These are phyloP conservation scores for Brettanomyces nanus DNA, from an alignment of 805 yeast species.

Conservation along the genomic window DNA sequence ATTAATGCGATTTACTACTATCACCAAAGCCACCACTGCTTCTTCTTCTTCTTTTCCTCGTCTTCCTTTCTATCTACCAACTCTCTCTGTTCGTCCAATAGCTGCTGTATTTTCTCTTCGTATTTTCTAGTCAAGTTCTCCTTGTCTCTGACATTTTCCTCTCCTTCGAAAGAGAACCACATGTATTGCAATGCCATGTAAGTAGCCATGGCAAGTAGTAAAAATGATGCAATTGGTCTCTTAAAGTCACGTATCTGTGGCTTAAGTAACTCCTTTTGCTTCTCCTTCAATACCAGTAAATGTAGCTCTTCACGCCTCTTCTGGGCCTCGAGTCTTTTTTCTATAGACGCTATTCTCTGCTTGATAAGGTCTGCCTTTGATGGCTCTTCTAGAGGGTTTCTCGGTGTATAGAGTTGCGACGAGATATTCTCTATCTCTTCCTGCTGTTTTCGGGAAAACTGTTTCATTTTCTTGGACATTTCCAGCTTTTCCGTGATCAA, in stretches of 20 bases:
- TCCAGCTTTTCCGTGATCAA: neutral
- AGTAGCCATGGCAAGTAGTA: constrained; percentile 25
- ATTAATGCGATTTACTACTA: constrained; percentile 1
- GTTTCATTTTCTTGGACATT: neutral
- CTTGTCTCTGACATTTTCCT: constrained; percentile 18
- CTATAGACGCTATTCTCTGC: constrained; percentile 19
- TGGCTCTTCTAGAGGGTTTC: constrained; percentile 21
- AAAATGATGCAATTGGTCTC: constrained; percentile 25
- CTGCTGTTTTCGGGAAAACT: constrained; percentile 7
- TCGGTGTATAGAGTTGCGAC: constrained; percentile 21
- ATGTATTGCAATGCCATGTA: constrained; percentile 25
- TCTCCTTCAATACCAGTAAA: constrained; percentile 10
- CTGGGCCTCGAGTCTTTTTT: constrained; percentile 17
- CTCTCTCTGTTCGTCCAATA: constrained; percentile 19
- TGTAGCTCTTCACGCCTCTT: constrained; percentile 15
- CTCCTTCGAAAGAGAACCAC: constrained; percentile 27
- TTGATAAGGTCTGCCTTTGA: constrained; percentile 24
- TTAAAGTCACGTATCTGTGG: constrained; percentile 26
- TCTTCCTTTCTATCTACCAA: constrained; percentile 5
- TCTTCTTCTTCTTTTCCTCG: neutral
- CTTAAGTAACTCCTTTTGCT: constrained; percentile 15
- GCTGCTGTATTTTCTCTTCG: constrained; percentile 20
- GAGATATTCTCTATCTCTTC: constrained; percentile 13
- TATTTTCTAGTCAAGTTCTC: constrained; percentile 16
- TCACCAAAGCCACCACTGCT: constrained; percentile 10